Evolutionary conservation across 2,329 filamentous ascomycete genomes (phyloP).

Genomic region (Lachnellula cervina): DNA sequence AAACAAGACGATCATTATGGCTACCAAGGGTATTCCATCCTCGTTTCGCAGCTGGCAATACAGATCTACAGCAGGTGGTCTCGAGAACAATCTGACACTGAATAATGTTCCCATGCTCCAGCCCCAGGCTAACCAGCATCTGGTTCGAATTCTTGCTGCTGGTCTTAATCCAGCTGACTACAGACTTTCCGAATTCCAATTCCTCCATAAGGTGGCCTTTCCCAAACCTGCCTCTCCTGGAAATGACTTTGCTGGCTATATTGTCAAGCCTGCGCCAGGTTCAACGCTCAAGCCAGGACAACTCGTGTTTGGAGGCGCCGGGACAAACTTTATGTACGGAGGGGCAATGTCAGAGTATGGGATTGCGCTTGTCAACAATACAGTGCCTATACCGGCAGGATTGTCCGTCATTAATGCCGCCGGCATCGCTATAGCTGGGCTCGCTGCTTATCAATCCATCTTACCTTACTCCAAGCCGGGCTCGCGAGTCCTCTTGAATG

Average conservation of each 20-base stretch:
- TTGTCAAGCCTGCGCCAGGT: conserved; percentile 24
- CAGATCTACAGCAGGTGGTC: conserved; percentile 1
- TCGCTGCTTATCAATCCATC: conserved; percentile 38
- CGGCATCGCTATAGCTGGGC: conserved; percentile 35
- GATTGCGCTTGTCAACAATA: not conserved
- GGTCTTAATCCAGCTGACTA: conserved; percentile 60
- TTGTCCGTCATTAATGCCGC: conserved; percentile 38
- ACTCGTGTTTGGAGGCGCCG: conserved; percentile 38
- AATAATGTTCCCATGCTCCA: conserved; percentile 4
- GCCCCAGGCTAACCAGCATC: conserved; percentile 7
- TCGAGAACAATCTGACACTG: conserved; percentile 11
- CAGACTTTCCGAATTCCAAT: conserved; percentile 51
- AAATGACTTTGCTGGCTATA: conserved; percentile 37
- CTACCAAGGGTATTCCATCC: not conserved
- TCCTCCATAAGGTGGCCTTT: conserved; percentile 36
- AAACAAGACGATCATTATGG: not conserved
- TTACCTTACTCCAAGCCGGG: conserved; percentile 42
- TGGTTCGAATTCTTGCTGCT: conserved; percentile 42
- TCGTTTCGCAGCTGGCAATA: conserved; percentile 12
- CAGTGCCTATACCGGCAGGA: conserved; percentile 32
- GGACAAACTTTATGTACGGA: conserved; percentile 10
- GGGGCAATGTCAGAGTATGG: conserved; percentile 24
- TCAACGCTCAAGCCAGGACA: conserved; percentile 33
- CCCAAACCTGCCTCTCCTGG: conserved; percentile 42
- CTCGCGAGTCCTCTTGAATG: conserved; percentile 58